Evolutionary conservation across 108 stramenopile species (phyloP).

Genomic region (Cylindrotheca fusiformis): DNA sequence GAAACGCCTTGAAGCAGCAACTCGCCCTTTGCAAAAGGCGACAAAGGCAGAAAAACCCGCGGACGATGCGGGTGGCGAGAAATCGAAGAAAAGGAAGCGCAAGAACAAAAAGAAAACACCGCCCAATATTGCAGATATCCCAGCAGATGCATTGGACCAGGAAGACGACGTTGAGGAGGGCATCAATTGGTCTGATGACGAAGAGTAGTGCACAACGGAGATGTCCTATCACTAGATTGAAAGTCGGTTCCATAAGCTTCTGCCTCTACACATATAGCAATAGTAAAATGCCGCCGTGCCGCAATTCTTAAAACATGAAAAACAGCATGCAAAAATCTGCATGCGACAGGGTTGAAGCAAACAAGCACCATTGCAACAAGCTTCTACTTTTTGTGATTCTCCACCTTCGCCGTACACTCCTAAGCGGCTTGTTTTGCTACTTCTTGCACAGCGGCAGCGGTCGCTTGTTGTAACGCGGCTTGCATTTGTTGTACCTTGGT

Average conservation of each 20-base stretch:
- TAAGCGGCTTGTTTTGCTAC: constrained; percentile 50
- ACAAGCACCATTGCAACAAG: too few species aligned
- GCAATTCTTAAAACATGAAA: not conserved
- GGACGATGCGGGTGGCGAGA: constrained; percentile 21
- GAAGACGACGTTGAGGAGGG: constrained; percentile 85
- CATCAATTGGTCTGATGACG: constrained; percentile 82
- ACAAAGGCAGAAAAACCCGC: constrained; percentile 27
- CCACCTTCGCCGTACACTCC: too few species aligned
- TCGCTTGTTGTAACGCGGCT: constrained; percentile 72
- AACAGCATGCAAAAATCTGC: not conserved
- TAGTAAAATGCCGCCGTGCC: constrained; percentile 5
- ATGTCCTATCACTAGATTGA: too few species aligned
- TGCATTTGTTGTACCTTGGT: constrained; percentile 82
- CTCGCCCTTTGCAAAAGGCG: constrained; percentile 30
- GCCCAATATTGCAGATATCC: constrained; percentile 3
- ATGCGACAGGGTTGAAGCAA: too few species aligned
- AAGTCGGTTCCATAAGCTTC: too few species aligned
- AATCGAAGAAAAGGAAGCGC: constrained; percentile 14
- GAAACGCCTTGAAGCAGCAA: constrained; percentile 40
- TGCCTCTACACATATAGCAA: too few species aligned
- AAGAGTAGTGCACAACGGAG: constrained; percentile 48
- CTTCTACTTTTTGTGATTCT: too few species aligned
- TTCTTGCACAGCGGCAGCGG: constrained; percentile 77
- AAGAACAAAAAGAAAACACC: constrained; percentile 15
- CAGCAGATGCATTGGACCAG: constrained; percentile 20